Evolutionary conservation across 805 yeast species (phyloP).

Genomic region (Zygosaccharomyces pseudorouxii): DNA sequence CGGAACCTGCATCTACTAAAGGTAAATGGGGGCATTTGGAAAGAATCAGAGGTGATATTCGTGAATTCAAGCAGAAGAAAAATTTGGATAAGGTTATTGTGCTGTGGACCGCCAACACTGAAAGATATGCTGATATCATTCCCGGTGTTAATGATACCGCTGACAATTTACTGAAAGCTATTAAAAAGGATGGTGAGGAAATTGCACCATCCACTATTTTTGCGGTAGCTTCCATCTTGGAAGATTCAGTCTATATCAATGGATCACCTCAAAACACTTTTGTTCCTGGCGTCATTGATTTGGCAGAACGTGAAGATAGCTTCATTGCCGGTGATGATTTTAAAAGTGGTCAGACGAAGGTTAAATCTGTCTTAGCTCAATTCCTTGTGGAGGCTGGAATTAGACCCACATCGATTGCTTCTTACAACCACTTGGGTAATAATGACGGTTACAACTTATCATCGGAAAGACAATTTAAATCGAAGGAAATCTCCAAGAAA

Average conservation of each 20-base stretch:
- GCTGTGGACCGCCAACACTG: constrained; percentile 97
- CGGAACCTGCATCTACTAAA: constrained; percentile 47
- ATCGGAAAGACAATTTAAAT: constrained; percentile 89
- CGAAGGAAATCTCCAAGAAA: constrained; percentile 90
- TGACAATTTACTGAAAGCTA: constrained; percentile 66
- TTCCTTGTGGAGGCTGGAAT: constrained; percentile 96
- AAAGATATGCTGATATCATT: constrained; percentile 76
- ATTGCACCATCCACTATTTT: constrained; percentile 90
- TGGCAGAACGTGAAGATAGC: constrained; percentile 70
- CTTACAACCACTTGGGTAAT: constrained; percentile 94
- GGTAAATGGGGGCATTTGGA: constrained; percentile 90
- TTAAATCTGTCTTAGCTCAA: constrained; percentile 95
- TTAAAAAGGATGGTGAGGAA: constrained; percentile 76
- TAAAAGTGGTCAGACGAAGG: constrained; percentile 93
- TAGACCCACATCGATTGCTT: constrained; percentile 89
- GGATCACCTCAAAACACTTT: constrained; percentile 98
- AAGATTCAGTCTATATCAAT: constrained; percentile 83
- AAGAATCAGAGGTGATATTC: constrained; percentile 77
- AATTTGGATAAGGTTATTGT: constrained; percentile 81
- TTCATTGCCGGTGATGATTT: constrained; percentile 97
- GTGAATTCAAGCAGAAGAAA: constrained; percentile 67
- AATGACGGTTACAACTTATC: constrained; percentile 91
- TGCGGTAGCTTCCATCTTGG: constrained; percentile 89
- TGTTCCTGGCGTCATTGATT: constrained; percentile 89
- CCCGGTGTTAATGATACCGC: constrained; percentile 85